Percentiles rank a stretch among this genome's conserved stretches.
Evolutionary conservation across 2,329 filamentous ascomycete genomes (phyloP).

Genomic region (Chrysosporium queenslandicum): DNA sequence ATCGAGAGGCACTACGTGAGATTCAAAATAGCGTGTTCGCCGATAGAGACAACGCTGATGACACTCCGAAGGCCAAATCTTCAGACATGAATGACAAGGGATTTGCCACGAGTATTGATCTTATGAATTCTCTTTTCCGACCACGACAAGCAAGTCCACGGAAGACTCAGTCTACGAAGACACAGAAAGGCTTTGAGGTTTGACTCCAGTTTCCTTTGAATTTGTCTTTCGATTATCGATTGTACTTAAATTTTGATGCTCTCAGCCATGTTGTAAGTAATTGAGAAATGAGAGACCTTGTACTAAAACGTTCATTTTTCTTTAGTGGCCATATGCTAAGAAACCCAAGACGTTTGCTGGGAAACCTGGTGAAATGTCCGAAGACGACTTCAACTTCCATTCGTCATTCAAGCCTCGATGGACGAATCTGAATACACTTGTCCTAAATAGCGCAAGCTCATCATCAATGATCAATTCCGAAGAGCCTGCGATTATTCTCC

Average conservation of each 20-base stretch:
- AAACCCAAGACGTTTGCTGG: constrained; percentile 58
- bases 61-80: constrained; percentile 23
- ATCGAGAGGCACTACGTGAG: constrained; percentile 62
- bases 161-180: constrained; percentile 47
- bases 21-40: constrained; percentile 52
- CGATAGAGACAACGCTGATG: constrained; percentile 30
- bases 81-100: constrained; percentile 40
- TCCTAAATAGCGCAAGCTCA: constrained; percentile 43
- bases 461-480: background rate
- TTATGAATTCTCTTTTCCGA: constrained; percentile 91
- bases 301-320: constrained; percentile 28
- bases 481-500: background rate
- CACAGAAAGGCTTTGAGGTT: constrained; percentile 77
- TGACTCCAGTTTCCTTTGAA: constrained; percentile 50
- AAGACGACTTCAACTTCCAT: constrained; percentile 58
- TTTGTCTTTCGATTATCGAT: constrained; percentile 30
- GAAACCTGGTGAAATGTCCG: constrained; percentile 52
- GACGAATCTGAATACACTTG: constrained; percentile 62
- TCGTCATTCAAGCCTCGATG: constrained; percentile 68
- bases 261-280: constrained; percentile 21
- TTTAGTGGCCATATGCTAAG: constrained; percentile 80
- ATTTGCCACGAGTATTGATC: constrained; percentile 80
- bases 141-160: constrained; percentile 52
- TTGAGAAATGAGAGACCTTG: constrained; percentile 32
- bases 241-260: constrained; percentile 23